Evolutionary conservation across 345 rosid genomes (phyloP).

Genomic region (Balakata baccata): DNA sequence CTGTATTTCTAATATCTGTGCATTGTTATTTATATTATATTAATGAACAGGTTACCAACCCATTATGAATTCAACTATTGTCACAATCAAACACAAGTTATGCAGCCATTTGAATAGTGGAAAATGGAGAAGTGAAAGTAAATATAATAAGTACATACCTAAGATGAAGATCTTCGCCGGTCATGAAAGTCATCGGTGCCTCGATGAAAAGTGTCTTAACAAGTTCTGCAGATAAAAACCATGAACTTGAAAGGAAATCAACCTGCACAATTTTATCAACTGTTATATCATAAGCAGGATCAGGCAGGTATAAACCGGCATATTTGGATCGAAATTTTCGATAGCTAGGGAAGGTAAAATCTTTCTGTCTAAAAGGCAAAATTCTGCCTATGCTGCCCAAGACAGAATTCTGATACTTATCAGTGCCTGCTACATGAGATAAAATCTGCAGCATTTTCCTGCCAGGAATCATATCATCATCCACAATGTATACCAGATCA

Average conservation of each 20-base stretch:
- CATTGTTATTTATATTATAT: background rate
- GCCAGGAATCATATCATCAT: slow-evolving; percentile 98
- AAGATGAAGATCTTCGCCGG: slow-evolving; percentile 97
- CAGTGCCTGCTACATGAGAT: slow-evolving; percentile 93
- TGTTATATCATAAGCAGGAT: slow-evolving; percentile 92
- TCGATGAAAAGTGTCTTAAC: slow-evolving; percentile 86
- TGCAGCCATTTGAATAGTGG: background rate
- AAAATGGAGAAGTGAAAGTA: background rate
- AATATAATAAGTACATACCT: slow-evolving; percentile 42
- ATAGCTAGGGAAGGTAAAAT: slow-evolving; percentile 94
- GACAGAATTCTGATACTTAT: slow-evolving; percentile 85
- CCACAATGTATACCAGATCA: slow-evolving; percentile 76
- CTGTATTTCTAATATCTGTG: background rate
- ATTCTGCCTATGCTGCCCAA: slow-evolving; percentile 94
- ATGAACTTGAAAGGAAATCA: slow-evolving; percentile 93
- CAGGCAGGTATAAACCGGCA: slow-evolving; percentile 94
- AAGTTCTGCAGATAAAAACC: slow-evolving; percentile 91
- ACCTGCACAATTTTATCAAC: slow-evolving; percentile 81
- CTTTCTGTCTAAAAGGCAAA: slow-evolving; percentile 90
- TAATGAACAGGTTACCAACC: slow-evolving; percentile 35
- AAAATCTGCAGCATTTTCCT: slow-evolving; percentile 86
- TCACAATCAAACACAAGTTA: background rate
- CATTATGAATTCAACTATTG: slow-evolving; percentile 14
- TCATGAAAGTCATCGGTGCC: slow-evolving; percentile 81
- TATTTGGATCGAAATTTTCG: slow-evolving; percentile 86